These are phyloP conservation scores for Cadophora sp. DNA, from an alignment of 2,329 filamentous ascomycete species.

Conservation along the genomic window DNA sequence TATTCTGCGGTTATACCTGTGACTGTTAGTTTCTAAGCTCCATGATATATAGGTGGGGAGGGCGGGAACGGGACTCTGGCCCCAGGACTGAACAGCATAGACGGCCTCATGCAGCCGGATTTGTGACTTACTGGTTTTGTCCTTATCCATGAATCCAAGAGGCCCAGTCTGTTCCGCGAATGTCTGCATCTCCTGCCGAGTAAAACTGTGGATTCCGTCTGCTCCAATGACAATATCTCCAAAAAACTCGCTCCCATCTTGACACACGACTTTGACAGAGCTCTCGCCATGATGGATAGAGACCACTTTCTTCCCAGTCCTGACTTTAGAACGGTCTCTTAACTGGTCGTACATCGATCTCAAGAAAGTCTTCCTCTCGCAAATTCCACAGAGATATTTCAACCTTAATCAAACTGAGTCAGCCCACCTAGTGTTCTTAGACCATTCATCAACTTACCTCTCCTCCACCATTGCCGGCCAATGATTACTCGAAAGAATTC, in stretches of 20 bases:
- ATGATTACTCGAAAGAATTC: background rate
- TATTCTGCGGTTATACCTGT: too few relatives aligned
- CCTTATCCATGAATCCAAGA: too few relatives aligned
- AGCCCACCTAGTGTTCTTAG: background rate
- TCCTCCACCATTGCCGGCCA: slow-evolving; percentile 20
- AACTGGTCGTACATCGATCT: slow-evolving; percentile 34
- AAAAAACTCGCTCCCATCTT: slow-evolving; percentile 33
- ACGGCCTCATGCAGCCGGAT: too few relatives aligned
- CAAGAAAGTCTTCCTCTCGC: slow-evolving; percentile 31
- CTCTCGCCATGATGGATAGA: slow-evolving; percentile 24
- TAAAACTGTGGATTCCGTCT: slow-evolving; percentile 38
- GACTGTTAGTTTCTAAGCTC: too few relatives aligned
- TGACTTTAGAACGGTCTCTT: slow-evolving; percentile 32
- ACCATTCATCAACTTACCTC: slow-evolving; percentile 22
- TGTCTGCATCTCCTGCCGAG: slow-evolving; percentile 41
- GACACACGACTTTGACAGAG: slow-evolving; percentile 29
- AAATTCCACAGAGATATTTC: slow-evolving; percentile 31
- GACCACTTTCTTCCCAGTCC: slow-evolving; percentile 32
- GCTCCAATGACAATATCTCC: slow-evolving; percentile 40
- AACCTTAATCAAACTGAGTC: slow-evolving; percentile 27
- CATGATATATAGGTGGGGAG: too few relatives aligned
- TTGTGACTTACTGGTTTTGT: too few relatives aligned
- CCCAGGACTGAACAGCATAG: too few relatives aligned
- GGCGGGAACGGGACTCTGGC: too few relatives aligned
- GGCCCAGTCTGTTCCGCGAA: too few relatives aligned